phyloP scores from a whole-genome alignment of 768 basidiomycete genomes.

The Tremella yokohamensis region DNA sequence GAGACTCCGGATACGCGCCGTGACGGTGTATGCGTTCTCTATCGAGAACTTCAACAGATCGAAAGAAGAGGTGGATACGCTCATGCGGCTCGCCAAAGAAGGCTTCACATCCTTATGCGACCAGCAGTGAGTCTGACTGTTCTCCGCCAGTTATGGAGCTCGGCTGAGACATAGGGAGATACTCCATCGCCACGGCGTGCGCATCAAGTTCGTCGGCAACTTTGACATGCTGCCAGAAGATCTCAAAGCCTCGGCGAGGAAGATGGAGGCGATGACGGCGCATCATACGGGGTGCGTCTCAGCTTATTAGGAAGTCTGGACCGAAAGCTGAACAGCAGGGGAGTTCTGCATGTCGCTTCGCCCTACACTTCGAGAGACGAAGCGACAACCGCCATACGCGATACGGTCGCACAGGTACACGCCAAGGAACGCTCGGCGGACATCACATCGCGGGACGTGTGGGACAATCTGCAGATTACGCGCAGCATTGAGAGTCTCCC shows the following conservation, averaged over 20 bases:
- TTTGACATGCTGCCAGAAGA: constrained; percentile 69
- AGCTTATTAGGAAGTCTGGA: not conserved
- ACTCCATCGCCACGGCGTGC: constrained; percentile 74
- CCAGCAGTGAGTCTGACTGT: constrained; percentile 64
- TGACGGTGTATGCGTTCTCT: constrained; percentile 94
- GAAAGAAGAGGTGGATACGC: constrained; percentile 74
- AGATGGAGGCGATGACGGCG: constrained; percentile 73
- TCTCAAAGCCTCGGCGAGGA: constrained; percentile 65
- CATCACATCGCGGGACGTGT: constrained; percentile 14
- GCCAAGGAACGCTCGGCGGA: not conserved
- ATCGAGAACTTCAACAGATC: constrained; percentile 95
- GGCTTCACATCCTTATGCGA: constrained; percentile 72
- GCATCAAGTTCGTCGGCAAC: constrained; percentile 76
- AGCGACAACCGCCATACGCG: constrained; percentile 72
- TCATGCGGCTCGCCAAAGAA: constrained; percentile 79
- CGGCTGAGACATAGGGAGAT: constrained; percentile 59
- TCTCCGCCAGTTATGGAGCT: not conserved
- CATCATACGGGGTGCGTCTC: constrained; percentile 64
- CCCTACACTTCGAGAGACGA: constrained; percentile 90
- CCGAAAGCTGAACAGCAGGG: constrained; percentile 54
- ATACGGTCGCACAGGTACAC: constrained; percentile 35
- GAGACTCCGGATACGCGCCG: constrained; percentile 70
- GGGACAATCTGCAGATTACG: constrained; percentile 24
- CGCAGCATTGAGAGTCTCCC: constrained; percentile 10
- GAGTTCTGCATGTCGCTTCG: constrained; percentile 86